Base-by-base conservation (phyloP, 257 asterid genomes). In the Fraxinus anomala region DNA sequence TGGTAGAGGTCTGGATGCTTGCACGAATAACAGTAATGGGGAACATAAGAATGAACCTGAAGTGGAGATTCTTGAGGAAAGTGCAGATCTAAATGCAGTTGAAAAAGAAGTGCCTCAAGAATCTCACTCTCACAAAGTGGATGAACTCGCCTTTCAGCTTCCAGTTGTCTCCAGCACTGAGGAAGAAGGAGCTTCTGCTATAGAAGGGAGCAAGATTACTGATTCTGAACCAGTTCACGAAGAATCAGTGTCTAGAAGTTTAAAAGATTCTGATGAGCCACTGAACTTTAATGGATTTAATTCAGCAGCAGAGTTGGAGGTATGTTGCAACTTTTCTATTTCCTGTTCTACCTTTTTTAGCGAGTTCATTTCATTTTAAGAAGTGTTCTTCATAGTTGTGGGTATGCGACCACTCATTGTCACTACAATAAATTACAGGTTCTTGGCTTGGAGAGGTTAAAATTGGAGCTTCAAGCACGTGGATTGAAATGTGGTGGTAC, bases 401-500 rank as follows among this genome's bases (percentile, higher is more conserved):
- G 19, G 11, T 8, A 59, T 21, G 67, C n/a, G 31, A 59, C 31
- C 28, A 7, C 30, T 59, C 67, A 73, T 56, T 8, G 26, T 68
- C 36, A 30, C 63, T 71, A 37, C 31, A 17, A 70, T 44, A 65
- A 66, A 16, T 40, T 72, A n/a, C 79, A 90, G 98, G 93, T 84
- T 77, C 85, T 95, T 39, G 96, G 97, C 37, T 73, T 92, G 97
- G 99, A 92, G 59, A 86, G 90, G 61, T 79, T 94, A 68, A 92
- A 94, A 73, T 71, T 76, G 3, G 94, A 95, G 88, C 99, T 92
- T 88, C 95, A 89, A 87, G 85, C 73, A 49, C 85, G 87, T 23
- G 96, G 99, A 8, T 80, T 95, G 79, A 92, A 92, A 72, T 91
- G 94, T 73, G 96, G 94, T 26, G 97, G 99, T 31, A 93, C 97